Base-by-base conservation (phyloP, 345 rosid genomes). In the Salix suchowensis region DNA sequence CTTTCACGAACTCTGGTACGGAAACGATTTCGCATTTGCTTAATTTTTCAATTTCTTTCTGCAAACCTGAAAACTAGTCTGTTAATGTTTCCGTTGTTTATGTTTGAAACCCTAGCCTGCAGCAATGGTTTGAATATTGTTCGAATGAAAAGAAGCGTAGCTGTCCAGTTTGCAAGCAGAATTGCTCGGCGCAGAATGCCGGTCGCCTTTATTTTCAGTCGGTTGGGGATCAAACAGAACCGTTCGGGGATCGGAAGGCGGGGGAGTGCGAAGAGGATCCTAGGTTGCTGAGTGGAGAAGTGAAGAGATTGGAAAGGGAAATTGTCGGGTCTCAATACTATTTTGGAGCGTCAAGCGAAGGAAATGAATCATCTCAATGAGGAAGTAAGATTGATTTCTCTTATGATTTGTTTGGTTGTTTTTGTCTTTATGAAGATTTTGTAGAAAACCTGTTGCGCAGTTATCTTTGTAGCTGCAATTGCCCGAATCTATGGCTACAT, bases 51-150 rank as follows among this genome's bases (percentile, higher is more conserved):
- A 24, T n/a, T 55, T 39, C 40, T 30, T 69, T 55, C 50, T 39
- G 36, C 11, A 11, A 28, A 1, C 55, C 19, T 46, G 12, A 7
- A 5, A 50, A 23, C 2, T 40, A 61, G 26, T 19, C 52, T 68
- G 12, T 55, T 50, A 18, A 69, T 21, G 65, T 84, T 24, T 26
- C n/a, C 16, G 0, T 42, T 24, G 24, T 71, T 65, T 13, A 61
- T 37, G 52, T 37, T 80, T 60, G 73, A 73, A 82, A 86, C 76
- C 81, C 28, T 80, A 96, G 97, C 81, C 82, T 94, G 84, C 99
- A 94, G 83, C 97, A 94, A 78, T 94, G 99, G 99, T 96, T 96
- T 79, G 99, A 96, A 85, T 93, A 93, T 75, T 93, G 91, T 32
- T 80, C 88, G 18, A 71, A 61, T 54, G 76, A 86, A 73, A 91